Conservation (phyloP, 345 rosid species). For the Gossypium turneri region DNA sequence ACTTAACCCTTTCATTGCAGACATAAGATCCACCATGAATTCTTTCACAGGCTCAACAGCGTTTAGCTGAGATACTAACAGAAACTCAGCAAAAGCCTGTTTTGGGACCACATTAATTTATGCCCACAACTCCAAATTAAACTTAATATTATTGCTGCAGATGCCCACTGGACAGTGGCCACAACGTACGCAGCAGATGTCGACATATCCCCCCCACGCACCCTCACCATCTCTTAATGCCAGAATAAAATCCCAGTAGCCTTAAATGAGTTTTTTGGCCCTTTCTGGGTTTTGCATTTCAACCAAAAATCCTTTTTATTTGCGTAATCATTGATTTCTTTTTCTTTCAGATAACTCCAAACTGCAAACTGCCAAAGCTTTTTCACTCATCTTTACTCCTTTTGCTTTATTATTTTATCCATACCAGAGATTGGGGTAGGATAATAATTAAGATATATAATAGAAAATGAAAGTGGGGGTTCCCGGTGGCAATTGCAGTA, state of each 20-base stretch:
- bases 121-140: neutral
- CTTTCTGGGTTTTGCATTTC: neutral
- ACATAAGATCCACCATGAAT: neutral
- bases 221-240: slow-evolving; percentile 1
- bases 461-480: neutral
- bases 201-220: neutral
- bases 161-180: neutral
- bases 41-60: neutral
- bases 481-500: neutral
- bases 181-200: neutral
- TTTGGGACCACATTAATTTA: slow-evolving; percentile 22
- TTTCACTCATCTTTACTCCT: neutral
- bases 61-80: neutral
- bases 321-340: slow-evolving; percentile 10
- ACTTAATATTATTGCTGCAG: neutral
- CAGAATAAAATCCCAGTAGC: slow-evolving; percentile 18
- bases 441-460: neutral
- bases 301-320: neutral
- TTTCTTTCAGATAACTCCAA: slow-evolving; percentile 1
- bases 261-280: slow-evolving; percentile 3
- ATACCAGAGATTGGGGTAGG: neutral
- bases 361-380: neutral
- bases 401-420: neutral
- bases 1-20: neutral
- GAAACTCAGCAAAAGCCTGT: neutral